A percentile compares a stretch with the other conserved stretches of the same genome.
phyloP scores from a whole-genome alignment of 306 rosid genomes.

The Herpetospermum pedunculosum region DNA sequence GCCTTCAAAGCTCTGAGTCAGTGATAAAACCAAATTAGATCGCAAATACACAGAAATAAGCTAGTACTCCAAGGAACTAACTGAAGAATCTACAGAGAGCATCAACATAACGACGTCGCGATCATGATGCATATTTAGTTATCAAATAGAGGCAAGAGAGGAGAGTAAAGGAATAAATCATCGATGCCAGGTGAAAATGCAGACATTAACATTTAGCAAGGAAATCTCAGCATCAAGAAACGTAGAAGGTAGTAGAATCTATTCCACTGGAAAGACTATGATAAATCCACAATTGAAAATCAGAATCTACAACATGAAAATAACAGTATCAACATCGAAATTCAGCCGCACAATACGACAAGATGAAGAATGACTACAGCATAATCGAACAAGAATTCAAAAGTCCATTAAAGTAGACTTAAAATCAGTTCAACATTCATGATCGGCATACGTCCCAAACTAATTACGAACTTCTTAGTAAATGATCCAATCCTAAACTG shows the following conservation, averaged over 20 bases:
- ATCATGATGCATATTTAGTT: not conserved
- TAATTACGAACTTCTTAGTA: not conserved
- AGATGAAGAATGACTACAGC: not conserved
- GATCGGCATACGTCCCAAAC: not conserved
- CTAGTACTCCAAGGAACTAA: not conserved
- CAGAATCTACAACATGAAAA: not conserved
- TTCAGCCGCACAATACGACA: not conserved
- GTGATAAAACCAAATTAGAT: not conserved
- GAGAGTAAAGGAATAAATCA: not conserved
- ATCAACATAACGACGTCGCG: not conserved
- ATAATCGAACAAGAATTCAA: not conserved
- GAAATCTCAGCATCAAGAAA: not conserved
- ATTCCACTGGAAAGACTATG: not conserved
- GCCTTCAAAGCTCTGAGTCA: slow-evolving; percentile 55
- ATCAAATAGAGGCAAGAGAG: not conserved
- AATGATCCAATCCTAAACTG: not conserved
- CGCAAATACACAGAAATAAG: not conserved
- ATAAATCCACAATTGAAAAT: not conserved
- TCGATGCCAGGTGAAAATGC: not conserved
- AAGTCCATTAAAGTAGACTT: not conserved
- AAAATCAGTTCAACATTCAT: not conserved
- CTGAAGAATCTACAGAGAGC: not conserved
- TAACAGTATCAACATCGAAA: not conserved
- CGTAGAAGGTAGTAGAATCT: not conserved
- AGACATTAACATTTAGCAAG: not conserved